phyloP scores from a whole-genome alignment of 495 filamentous ascomycete species.

The Penicillium arizonense region DNA sequence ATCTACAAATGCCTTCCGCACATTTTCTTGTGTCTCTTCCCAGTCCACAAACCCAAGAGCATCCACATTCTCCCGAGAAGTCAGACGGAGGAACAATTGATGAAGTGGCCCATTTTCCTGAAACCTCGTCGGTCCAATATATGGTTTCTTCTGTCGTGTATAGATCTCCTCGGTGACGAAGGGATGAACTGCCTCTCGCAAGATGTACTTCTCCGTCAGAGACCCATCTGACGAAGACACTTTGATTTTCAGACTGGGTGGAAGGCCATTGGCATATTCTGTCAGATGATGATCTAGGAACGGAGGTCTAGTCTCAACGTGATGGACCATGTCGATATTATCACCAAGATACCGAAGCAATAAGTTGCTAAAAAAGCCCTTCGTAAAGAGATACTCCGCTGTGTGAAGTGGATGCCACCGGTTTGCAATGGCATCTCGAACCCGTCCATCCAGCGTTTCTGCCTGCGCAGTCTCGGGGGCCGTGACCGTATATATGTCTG shows the following conservation, averaged over 20 bases:
- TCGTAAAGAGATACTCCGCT: conserved; percentile 42
- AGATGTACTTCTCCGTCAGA: conserved; percentile 44
- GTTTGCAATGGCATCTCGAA: conserved; percentile 26
- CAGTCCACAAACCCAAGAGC: conserved; percentile 6
- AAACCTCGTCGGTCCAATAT: conserved; percentile 32
- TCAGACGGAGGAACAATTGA: conserved; percentile 23
- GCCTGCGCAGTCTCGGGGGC: conserved; percentile 2
- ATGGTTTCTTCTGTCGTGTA: conserved; percentile 44
- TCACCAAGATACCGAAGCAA: conserved; percentile 47
- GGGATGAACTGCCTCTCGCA: conserved; percentile 46
- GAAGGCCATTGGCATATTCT: conserved; percentile 46
- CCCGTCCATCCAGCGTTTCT: conserved; percentile 21
- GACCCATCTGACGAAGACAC: conserved; percentile 10
- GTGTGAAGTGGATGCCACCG: conserved; percentile 53
- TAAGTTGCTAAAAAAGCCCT: conserved; percentile 37
- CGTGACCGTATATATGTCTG: not conserved
- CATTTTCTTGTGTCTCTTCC: not conserved
- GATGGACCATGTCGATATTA: conserved; percentile 51
- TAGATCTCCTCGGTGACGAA: conserved; percentile 53
- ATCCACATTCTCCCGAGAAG: conserved; percentile 38
- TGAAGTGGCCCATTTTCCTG: conserved; percentile 35
- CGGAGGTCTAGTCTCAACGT: conserved; percentile 45
- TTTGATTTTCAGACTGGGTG: conserved; percentile 42
- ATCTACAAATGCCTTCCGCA: not conserved
- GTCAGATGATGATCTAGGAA: conserved; percentile 53